Conservation (phyloP, 2,329 filamentous ascomycete species). For the Botryotinia calthae region DNA sequence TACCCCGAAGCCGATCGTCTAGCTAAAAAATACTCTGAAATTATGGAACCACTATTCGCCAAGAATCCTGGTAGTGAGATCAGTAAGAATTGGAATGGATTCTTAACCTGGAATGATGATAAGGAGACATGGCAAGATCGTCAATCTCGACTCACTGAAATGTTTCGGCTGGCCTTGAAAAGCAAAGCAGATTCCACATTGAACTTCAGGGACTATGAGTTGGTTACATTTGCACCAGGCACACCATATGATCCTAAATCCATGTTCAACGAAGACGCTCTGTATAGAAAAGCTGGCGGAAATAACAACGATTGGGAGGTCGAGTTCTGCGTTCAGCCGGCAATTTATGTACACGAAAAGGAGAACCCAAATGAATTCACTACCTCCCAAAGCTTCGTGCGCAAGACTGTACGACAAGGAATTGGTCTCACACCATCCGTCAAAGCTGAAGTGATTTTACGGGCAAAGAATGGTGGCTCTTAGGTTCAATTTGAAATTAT, state of each 20-base stretch:
- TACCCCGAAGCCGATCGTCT: slow-evolving; percentile 9
- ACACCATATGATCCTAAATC: slow-evolving; percentile 20
- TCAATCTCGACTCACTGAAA: slow-evolving; percentile 6
- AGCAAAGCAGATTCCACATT: slow-evolving; percentile 25
- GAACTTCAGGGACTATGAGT: slow-evolving; percentile 26
- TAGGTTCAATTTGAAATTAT: neutral
- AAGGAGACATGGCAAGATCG: slow-evolving; percentile 17
- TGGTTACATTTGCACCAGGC: slow-evolving; percentile 20
- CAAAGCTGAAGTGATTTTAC: neutral
- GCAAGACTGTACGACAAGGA: neutral
- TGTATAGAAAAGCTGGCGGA: neutral
- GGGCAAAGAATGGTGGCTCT: neutral
- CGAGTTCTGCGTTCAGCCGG: slow-evolving; percentile 2
- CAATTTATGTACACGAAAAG: neutral
- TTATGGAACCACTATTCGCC: slow-evolving; percentile 24
- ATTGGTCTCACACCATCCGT: neutral
- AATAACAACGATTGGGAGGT: neutral
- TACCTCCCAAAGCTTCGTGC: neutral
- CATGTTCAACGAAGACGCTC: slow-evolving; percentile 22
- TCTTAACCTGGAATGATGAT: slow-evolving; percentile 21
- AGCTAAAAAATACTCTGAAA: slow-evolving; percentile 16
- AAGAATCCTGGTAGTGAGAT: neutral
- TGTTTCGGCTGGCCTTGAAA: slow-evolving; percentile 22
- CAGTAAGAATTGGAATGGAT: slow-evolving; percentile 13
- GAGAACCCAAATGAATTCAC: neutral